Evolutionary conservation across 2,329 filamentous ascomycete genomes (phyloP).

Genomic region (Hypoxylon sp.): DNA sequence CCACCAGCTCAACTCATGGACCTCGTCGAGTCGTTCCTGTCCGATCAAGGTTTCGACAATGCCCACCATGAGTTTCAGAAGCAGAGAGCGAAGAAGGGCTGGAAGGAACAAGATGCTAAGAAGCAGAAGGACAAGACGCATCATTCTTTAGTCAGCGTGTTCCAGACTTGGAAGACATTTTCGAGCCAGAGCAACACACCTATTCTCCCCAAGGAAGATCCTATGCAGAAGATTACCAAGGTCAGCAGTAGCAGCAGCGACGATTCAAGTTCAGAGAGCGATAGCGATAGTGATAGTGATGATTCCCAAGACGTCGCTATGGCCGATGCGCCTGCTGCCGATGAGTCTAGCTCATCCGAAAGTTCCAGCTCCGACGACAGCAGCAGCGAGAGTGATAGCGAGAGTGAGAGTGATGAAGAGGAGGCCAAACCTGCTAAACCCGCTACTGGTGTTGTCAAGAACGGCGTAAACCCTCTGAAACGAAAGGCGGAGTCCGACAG

Average conservation of each 20-base stretch:
- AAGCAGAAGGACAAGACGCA: slow-evolving; percentile 53
- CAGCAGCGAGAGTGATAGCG: slow-evolving; percentile 54
- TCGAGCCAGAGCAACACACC: slow-evolving; percentile 53
- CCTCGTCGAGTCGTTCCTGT: slow-evolving; percentile 76
- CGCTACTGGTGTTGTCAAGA: slow-evolving; percentile 49
- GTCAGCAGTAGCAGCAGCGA: slow-evolving; percentile 54
- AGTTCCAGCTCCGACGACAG: slow-evolving; percentile 56
- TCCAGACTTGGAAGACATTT: slow-evolving; percentile 65
- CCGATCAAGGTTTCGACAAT: slow-evolving; percentile 73
- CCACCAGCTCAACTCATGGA: slow-evolving; percentile 73
- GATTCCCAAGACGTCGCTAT: slow-evolving; percentile 60
- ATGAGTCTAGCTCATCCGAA: slow-evolving; percentile 49
- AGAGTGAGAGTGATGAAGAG: slow-evolving; percentile 55
- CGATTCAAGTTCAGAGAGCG: slow-evolving; percentile 48
- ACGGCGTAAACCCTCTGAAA: slow-evolving; percentile 64
- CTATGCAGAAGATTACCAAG: slow-evolving; percentile 49
- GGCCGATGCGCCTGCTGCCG: slow-evolving; percentile 59
- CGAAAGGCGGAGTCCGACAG: slow-evolving; percentile 65
- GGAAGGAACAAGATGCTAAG: slow-evolving; percentile 55
- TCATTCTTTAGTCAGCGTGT: slow-evolving; percentile 65
- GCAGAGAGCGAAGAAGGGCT: slow-evolving; percentile 70
- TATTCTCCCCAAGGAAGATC: slow-evolving; percentile 48
- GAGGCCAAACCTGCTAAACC: slow-evolving; percentile 40
- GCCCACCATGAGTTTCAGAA: slow-evolving; percentile 74
- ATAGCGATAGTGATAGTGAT: slow-evolving; percentile 48